Evolutionary conservation across 495 filamentous ascomycete genomes (phyloP).

Genomic region (Penicillium manginii): DNA sequence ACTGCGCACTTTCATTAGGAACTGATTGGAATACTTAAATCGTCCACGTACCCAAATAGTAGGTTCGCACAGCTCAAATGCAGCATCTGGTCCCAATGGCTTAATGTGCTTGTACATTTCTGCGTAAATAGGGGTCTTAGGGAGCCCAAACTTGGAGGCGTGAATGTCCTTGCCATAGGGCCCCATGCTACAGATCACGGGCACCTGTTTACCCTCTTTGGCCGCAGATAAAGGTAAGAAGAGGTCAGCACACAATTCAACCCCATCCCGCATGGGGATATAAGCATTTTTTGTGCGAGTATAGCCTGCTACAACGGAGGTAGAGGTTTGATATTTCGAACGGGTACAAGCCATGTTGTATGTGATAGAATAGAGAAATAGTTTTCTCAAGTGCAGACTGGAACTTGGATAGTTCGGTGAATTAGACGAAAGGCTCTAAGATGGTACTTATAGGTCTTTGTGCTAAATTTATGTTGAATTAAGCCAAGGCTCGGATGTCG

Average conservation of each 20-base stretch:
- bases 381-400: too few relatives aligned
- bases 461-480: too few relatives aligned
- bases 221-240: constrained; percentile 11
- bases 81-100: constrained; percentile 39
- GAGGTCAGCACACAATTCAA: constrained; percentile 12
- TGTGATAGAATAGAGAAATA: too few relatives aligned
- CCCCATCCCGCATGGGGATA: constrained; percentile 12
- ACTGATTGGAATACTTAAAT: too few relatives aligned
- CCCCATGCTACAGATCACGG: constrained; percentile 59
- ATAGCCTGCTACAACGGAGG: too few relatives aligned
- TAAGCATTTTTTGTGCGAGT: constrained; percentile 6
- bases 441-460: too few relatives aligned
- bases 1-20: too few relatives aligned
- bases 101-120: constrained; percentile 40
- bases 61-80: constrained; percentile 3
- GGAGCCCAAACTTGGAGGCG: constrained; percentile 1
- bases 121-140: constrained; percentile 2
- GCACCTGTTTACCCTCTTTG: constrained; percentile 17
- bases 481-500: too few relatives aligned
- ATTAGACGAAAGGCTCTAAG: too few relatives aligned
- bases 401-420: too few relatives aligned
- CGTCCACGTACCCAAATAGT: constrained; percentile 4
- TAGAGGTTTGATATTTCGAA: too few relatives aligned
- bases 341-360: too few relatives aligned
- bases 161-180: constrained; percentile 65